Conservation (phyloP, 2,329 filamentous ascomycete genomes). For the Aspergillus udagawae region DNA sequence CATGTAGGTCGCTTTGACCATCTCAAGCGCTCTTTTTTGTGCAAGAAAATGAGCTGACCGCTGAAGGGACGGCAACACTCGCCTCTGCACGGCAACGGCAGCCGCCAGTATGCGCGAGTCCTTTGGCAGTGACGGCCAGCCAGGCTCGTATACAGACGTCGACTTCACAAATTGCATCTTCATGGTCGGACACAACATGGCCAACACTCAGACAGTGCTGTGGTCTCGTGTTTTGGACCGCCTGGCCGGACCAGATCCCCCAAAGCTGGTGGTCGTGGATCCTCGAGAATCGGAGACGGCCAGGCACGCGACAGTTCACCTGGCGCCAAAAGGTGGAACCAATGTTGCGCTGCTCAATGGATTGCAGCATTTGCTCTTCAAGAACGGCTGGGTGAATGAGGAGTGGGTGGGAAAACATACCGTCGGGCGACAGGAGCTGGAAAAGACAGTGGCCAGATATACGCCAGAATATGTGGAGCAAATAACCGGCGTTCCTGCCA, state of each 20-base stretch:
- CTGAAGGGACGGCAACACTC: constrained; percentile 37
- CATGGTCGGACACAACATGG: constrained; percentile 36
- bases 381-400: constrained; percentile 33
- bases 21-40: not conserved
- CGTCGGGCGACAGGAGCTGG: constrained; percentile 25
- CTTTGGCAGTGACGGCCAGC: constrained; percentile 37
- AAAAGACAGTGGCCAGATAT: constrained; percentile 26
- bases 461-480: constrained; percentile 29
- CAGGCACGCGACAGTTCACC: constrained; percentile 32
- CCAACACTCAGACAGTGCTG: constrained; percentile 36
- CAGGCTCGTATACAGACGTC: constrained; percentile 35
- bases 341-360: constrained; percentile 38
- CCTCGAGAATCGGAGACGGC: constrained; percentile 33
- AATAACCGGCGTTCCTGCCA: constrained; percentile 32
- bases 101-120: constrained; percentile 38
- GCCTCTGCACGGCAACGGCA: constrained; percentile 38
- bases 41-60: not conserved
- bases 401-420: constrained; percentile 28
- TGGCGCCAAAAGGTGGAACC: constrained; percentile 33
- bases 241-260: constrained; percentile 32
- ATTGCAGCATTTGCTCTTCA: constrained; percentile 35
- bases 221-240: constrained; percentile 36
- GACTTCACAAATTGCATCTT: constrained; percentile 37
- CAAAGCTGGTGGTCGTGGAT: constrained; percentile 35
- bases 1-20: constrained; percentile 22